A percentile compares a stretch with the other conserved stretches of the same genome.
These are phyloP conservation scores for Dryas drummondii DNA, from an alignment of 306 rosid species.

Conservation along the genomic window DNA sequence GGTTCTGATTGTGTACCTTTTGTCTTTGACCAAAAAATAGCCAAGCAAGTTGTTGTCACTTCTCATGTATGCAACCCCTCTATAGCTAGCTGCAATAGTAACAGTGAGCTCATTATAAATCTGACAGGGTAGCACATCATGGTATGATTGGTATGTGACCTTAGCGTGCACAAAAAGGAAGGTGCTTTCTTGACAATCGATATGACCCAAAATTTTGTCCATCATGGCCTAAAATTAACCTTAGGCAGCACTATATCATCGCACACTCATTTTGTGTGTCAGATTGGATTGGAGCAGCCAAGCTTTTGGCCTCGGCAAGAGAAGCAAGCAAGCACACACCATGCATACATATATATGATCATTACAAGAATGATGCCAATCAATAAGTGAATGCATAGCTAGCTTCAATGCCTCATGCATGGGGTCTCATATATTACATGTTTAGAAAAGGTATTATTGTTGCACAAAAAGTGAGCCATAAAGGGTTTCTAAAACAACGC, in stretches of 20 bases:
- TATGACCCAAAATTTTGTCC: neutral
- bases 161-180: constrained; percentile 41
- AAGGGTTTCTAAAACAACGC: constrained; percentile 10
- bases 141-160: constrained; percentile 10
- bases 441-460: constrained; percentile 15
- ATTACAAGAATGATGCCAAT: constrained; percentile 1
- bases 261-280: constrained; percentile 10
- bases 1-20: constrained; percentile 8
- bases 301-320: constrained; percentile 24
- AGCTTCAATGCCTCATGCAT: constrained; percentile 7
- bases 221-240: constrained; percentile 10
- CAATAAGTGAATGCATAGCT: neutral
- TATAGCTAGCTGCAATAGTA: constrained; percentile 3
- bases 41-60: constrained; percentile 28
- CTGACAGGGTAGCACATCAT: constrained; percentile 16
- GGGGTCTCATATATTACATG: constrained; percentile 16
- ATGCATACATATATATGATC: neutral
- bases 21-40: constrained; percentile 27
- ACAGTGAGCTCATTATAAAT: neutral
- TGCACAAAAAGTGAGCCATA: constrained; percentile 18
- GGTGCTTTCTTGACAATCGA: neutral
- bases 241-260: constrained; percentile 10
- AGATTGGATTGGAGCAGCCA: constrained; percentile 27
- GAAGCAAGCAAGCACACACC: constrained; percentile 37
- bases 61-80: constrained; percentile 21